phyloP scores from a whole-genome alignment of 2,329 filamentous ascomycete species.

The Gyromitra esculenta region DNA sequence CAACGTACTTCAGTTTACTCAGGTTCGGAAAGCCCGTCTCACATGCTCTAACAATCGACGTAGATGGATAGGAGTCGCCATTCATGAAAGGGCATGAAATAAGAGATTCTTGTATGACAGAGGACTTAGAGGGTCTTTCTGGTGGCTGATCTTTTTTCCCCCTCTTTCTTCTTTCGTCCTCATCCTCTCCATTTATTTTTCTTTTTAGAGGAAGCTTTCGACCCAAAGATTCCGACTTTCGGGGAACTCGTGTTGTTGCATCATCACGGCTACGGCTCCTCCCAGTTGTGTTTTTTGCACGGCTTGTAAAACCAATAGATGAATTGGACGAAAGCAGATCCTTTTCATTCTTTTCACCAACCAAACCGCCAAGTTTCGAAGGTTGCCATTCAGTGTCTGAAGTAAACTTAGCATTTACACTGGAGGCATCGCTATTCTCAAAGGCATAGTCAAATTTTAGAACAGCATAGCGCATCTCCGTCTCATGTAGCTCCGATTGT shows the following conservation, averaged over 20 bases:
- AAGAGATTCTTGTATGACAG: not conserved
- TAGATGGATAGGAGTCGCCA: rapidly evolving
- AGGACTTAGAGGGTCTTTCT: not conserved
- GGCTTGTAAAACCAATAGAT: not conserved
- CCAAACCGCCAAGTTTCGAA: not conserved
- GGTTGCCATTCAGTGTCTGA: not conserved
- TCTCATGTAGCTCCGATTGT: not conserved
- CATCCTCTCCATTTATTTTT: not conserved
- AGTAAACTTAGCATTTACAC: not conserved
- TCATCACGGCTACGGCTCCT: not conserved
- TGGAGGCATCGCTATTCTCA: not conserved
- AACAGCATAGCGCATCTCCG: not conserved
- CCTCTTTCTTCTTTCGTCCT: conserved; percentile 1
- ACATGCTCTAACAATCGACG: not conserved
- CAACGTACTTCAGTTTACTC: conserved; percentile 31
- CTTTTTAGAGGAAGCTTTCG: not conserved
- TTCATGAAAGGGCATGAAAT: conserved; percentile 4
- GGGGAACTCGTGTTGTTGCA: not conserved
- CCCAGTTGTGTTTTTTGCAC: not conserved
- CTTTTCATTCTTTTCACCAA: not conserved
- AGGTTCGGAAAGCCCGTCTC: conserved; percentile 11
- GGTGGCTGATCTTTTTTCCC: conserved; percentile 4
- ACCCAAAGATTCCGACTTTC: not conserved
- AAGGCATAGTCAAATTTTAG: conserved; percentile 18
- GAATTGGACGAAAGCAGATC: not conserved